Evolutionary conservation across 768 basidiomycete genomes (phyloP).

Genomic region (Phylloporus arenicola): DNA sequence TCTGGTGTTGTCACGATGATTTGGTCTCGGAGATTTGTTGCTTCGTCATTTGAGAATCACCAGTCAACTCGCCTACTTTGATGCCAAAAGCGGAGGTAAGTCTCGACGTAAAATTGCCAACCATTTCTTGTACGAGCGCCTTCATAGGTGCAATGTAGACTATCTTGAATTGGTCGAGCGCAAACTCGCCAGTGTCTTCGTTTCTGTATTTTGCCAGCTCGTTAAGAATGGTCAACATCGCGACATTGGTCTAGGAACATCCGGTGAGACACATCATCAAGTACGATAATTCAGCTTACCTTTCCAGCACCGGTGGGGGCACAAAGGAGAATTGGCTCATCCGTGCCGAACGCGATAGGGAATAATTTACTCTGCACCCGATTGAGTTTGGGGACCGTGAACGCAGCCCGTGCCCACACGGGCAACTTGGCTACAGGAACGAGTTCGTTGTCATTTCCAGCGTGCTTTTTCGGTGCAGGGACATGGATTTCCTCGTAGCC

Average conservation of each 20-base stretch:
- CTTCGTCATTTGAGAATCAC: constrained; percentile 97
- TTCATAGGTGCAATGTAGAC: constrained; percentile 99
- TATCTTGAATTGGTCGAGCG: constrained; percentile 89
- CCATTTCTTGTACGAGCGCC: constrained; percentile 98
- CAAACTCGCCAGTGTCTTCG: constrained; percentile 71
- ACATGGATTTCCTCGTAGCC: constrained; percentile 98
- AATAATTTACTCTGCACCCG: constrained; percentile 90
- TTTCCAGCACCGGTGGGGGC: constrained; percentile 99
- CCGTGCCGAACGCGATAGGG: constrained; percentile 89
- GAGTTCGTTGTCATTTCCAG: constrained; percentile 55
- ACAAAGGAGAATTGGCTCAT: constrained; percentile 92
- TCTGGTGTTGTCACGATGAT: constrained; percentile 99
- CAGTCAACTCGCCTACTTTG: constrained; percentile 91
- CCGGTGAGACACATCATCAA: constrained; percentile 6
- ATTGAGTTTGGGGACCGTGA: constrained; percentile 77
- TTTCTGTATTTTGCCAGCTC: constrained; percentile 87
- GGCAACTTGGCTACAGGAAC: constrained; percentile 74
- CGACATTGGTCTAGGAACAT: constrained; percentile 81
- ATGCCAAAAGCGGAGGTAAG: constrained; percentile 61
- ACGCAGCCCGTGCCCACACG: constrained; percentile 83
- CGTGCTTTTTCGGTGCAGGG: constrained; percentile 81
- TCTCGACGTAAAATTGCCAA: constrained; percentile 84
- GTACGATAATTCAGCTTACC: constrained; percentile 41
- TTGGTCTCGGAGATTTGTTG: constrained; percentile 96
- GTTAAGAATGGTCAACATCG: constrained; percentile 90